These are phyloP conservation scores for Candida glaebosa DNA, from an alignment of 805 yeast species.

Conservation along the genomic window DNA sequence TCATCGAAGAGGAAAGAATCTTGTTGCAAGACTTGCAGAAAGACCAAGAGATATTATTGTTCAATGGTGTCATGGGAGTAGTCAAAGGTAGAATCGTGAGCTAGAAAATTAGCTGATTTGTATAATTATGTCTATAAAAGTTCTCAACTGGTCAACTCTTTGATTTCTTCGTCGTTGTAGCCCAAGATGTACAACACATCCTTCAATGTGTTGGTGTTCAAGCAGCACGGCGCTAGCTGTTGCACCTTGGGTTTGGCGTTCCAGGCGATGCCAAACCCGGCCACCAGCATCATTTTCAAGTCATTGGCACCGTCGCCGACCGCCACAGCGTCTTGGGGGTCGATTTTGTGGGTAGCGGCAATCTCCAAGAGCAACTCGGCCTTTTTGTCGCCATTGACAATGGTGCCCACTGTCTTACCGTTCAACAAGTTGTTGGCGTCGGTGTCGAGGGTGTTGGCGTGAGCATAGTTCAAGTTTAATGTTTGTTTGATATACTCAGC, in stretches of 20 bases:
- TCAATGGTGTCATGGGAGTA: constrained; percentile 84
- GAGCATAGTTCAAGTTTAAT: constrained; percentile 79
- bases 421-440: constrained; percentile 51
- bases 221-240: constrained; percentile 70
- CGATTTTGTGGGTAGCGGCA: constrained; percentile 52
- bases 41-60: constrained; percentile 71
- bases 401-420: constrained; percentile 75
- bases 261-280: constrained; percentile 96
- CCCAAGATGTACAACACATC: constrained; percentile 85
- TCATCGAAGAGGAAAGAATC: constrained; percentile 53
- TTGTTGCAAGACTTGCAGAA: constrained; percentile 40
- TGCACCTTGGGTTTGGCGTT: constrained; percentile 95
- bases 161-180: constrained; percentile 54
- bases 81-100: constrained; percentile 51
- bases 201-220: constrained; percentile 68
- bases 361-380: constrained; percentile 66
- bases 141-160: constrained; percentile 16
- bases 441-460: constrained; percentile 65
- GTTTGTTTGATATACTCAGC: constrained; percentile 70
- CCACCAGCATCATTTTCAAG: constrained; percentile 82
- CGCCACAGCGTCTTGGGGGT: constrained; percentile 60
- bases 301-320: constrained; percentile 99
- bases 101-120: not conserved
- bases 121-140: not conserved
- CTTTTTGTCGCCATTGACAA: constrained; percentile 84